Conservation (phyloP, 495 filamentous ascomycete genomes). For the Trichoderma asperelloides region DNA sequence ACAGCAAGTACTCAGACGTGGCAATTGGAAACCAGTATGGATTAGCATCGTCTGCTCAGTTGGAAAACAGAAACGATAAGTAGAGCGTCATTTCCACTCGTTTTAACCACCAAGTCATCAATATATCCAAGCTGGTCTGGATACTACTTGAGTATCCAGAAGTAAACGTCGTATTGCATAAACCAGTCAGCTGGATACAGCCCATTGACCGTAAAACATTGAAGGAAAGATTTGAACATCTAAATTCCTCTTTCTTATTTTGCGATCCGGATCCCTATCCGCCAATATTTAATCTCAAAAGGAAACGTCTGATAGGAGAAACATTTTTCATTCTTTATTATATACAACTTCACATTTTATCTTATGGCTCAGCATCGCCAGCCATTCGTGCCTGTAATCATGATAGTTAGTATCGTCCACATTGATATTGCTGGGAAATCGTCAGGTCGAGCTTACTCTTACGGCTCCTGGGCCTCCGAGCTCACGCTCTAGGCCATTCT, state of each 20-base stretch:
- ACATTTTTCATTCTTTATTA: constrained; percentile 3
- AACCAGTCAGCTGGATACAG: no score
- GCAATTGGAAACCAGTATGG: neutral
- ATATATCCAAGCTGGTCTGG: no score
- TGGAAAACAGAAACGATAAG: neutral
- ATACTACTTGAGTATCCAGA: no score
- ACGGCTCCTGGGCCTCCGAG: constrained; percentile 59
- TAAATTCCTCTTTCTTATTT: no score
- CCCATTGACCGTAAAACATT: no score
- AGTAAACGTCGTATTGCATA: no score
- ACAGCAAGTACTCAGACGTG: neutral
- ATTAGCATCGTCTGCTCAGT: neutral
- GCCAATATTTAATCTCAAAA: neutral
- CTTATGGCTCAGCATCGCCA: constrained; percentile 11
- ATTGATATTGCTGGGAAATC: neutral
- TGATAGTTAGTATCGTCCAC: constrained; percentile 1
- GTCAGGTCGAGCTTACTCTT: constrained; percentile 27
- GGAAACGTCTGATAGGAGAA: neutral
- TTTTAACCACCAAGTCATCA: neutral
- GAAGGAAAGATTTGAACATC: no score
- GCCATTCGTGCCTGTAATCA: constrained; percentile 16
- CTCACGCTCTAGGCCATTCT: constrained; percentile 75
- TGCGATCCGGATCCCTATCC: no score
- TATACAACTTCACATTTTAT: constrained; percentile 7
- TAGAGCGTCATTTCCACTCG: neutral